Evolutionary conservation across 257 asterid species (phyloP), one percentile per base, ranked within the genome.

Genomic region (Leonotis leonurus): DNA sequence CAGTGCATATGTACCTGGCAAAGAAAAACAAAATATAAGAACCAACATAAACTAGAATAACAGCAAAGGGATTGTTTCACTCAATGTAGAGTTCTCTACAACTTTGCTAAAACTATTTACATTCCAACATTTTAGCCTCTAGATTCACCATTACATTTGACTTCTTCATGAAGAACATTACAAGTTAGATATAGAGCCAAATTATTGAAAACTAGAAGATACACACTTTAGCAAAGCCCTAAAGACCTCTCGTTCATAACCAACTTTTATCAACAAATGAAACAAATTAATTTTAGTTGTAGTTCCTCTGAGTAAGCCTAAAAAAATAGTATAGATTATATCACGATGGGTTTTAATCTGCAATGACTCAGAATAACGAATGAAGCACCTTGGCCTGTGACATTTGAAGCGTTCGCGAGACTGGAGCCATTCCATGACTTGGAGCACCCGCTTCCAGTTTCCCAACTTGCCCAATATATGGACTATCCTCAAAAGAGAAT

Each of bases 371-470:
- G 50, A 53, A 32, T 54, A 13, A 40, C 10, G 18, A 51, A 24
- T 10, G 59, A 48, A 26, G 65, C 74, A 88, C 99, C 97, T 79
- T 75, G 75, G 69, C 78, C 69, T 92, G 83, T 89, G 81, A 16
- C 95, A 85, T 77, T 83, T 92, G 77, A 74, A 92, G 75, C 96
- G 95, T 65, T 89, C 95, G 8, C 81, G 91, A 35, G 87, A 75
- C 58, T 78, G 95, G 67, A 83, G 75, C 99, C 99, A 92, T 67
- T 92, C 99, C 52, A 92, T 84, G 67, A 92, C 93, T 73, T 89
- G 99, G 56, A 92, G 86, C 66, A 89, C 97, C 35, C 96, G 81
- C 70, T 74, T 87, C 99, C 99, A 92, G 72, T 92, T 92, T 68
- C 93, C 97, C 53, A 86, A 67, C 49, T 83, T 89, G 27, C 97